Evolutionary conservation across 441 rosid genomes (phyloP).

Genomic region (Erodium texanum): DNA sequence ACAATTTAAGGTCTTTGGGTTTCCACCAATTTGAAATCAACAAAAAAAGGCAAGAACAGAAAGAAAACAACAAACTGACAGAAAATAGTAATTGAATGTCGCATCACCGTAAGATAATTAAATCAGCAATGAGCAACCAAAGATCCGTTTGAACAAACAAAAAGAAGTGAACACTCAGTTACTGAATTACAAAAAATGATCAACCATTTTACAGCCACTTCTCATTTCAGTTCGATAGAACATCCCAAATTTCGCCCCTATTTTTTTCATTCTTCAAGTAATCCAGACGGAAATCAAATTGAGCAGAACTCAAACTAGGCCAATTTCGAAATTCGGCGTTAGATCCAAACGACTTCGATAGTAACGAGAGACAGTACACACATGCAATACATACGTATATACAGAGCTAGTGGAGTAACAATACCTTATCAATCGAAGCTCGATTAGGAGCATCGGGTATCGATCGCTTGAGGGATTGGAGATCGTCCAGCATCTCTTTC

Average conservation of each 20-base stretch:
- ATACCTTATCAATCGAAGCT: conserved; percentile 51
- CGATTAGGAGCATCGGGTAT: conserved; percentile 42
- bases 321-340: neutral
- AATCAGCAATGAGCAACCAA: neutral
- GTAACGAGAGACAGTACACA: neutral
- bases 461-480: conserved; percentile 44
- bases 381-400: neutral
- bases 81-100: too few species aligned
- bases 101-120: too few species aligned
- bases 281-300: neutral
- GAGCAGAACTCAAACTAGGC: neutral
- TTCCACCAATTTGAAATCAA: neutral
- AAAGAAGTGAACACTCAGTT: neutral
- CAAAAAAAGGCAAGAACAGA: neutral
- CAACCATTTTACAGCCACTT: neutral
- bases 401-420: neutral
- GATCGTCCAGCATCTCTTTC: conserved; percentile 51
- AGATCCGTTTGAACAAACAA: neutral
- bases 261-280: too few species aligned
- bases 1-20: neutral
- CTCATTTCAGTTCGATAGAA: neutral
- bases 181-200: neutral
- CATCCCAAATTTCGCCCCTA: neutral
- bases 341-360: neutral
- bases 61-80: too few species aligned